Conservation (phyloP, 805 yeast genomes). For the Candida fluviatilis region DNA sequence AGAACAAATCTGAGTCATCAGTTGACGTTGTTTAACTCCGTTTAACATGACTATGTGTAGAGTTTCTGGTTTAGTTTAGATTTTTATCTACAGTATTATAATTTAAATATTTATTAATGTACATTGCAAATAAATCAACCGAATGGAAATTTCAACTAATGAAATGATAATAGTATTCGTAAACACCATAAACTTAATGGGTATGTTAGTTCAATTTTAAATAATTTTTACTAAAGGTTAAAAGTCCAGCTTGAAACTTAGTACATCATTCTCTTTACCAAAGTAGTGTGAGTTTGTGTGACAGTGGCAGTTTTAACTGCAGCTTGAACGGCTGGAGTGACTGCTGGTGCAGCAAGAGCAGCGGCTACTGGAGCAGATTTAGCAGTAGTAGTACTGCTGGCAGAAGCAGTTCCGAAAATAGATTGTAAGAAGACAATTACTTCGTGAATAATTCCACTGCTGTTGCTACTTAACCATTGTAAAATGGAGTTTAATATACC, state of each 20-base stretch:
- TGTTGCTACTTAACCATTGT: slow-evolving; percentile 16
- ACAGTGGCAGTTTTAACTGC: slow-evolving; percentile 11
- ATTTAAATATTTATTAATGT: too few relatives aligned
- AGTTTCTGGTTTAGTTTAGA: too few relatives aligned
- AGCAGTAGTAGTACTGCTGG: not conserved
- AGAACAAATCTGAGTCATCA: too few relatives aligned
- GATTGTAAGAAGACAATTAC: slow-evolving; percentile 15
- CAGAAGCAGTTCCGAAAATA: slow-evolving; percentile 18
- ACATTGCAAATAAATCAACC: slow-evolving; percentile 1
- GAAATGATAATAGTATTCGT: slow-evolving; percentile 1
- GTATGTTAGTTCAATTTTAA: slow-evolving; percentile 1
- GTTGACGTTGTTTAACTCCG: too few relatives aligned
- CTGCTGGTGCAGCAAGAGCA: slow-evolving; percentile 7
- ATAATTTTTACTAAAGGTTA: not conserved
- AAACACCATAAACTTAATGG: not conserved
- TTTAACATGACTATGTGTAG: too few relatives aligned
- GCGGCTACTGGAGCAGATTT: slow-evolving; percentile 11
- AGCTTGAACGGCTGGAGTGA: slow-evolving; percentile 15
- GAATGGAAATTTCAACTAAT: slow-evolving; percentile 2
- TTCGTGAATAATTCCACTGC: slow-evolving; percentile 20
- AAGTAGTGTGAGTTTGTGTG: slow-evolving; percentile 8
- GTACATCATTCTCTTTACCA: slow-evolving; percentile 3
- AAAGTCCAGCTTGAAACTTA: slow-evolving; percentile 3
- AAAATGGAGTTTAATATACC: slow-evolving; percentile 30
- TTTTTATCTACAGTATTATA: too few relatives aligned